Percentiles rank a stretch among this genome's conserved stretches.
Conservation (phyloP, 2,329 filamentous ascomycete genomes). For the Chaetomium globosum region DNA sequence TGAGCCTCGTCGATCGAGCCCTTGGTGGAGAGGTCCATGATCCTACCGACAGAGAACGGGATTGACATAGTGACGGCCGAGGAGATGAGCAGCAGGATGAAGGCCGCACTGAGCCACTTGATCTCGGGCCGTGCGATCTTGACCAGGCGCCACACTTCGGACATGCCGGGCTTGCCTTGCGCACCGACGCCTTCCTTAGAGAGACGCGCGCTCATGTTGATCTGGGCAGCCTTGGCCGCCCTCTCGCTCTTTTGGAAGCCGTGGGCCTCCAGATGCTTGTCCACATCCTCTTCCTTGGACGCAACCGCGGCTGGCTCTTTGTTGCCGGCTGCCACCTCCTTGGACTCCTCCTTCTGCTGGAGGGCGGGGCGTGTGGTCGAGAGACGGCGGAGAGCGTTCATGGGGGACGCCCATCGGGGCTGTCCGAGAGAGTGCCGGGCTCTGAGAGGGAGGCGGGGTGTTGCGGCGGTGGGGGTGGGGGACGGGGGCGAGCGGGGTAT, state of each 20-base stretch:
- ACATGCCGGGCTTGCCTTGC: slow-evolving; percentile 64
- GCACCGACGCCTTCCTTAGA: slow-evolving; percentile 72
- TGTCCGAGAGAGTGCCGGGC: slow-evolving; percentile 22
- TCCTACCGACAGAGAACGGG: slow-evolving; percentile 93
- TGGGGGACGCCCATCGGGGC: slow-evolving; percentile 31
- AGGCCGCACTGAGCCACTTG: slow-evolving; percentile 74
- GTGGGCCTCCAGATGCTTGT: slow-evolving; percentile 39
- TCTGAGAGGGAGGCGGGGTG: slow-evolving; percentile 23
- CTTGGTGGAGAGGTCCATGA: slow-evolving; percentile 87
- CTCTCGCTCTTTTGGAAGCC: slow-evolving; percentile 70
- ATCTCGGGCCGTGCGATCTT: slow-evolving; percentile 87
- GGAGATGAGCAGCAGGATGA: slow-evolving; percentile 82
- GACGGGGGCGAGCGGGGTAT: slow-evolving; percentile 15
- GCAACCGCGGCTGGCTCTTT: slow-evolving; percentile 20
- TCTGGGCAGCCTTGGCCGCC: slow-evolving; percentile 80
- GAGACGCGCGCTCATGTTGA: slow-evolving; percentile 85
- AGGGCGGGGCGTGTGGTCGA: slow-evolving; percentile 34
- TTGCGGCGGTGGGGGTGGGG: slow-evolving; percentile 7
- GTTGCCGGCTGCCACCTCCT: slow-evolving; percentile 21
- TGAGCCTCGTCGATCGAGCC: slow-evolving; percentile 64
- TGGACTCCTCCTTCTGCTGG: slow-evolving; percentile 29
- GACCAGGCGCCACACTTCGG: slow-evolving; percentile 83
- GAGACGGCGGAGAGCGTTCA: slow-evolving; percentile 34
- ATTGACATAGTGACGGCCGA: slow-evolving; percentile 95
- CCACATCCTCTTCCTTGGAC: slow-evolving; percentile 40